These are phyloP conservation scores for Botrytis galanthina DNA, from an alignment of 2,329 filamentous ascomycete species.

Conservation along the genomic window DNA sequence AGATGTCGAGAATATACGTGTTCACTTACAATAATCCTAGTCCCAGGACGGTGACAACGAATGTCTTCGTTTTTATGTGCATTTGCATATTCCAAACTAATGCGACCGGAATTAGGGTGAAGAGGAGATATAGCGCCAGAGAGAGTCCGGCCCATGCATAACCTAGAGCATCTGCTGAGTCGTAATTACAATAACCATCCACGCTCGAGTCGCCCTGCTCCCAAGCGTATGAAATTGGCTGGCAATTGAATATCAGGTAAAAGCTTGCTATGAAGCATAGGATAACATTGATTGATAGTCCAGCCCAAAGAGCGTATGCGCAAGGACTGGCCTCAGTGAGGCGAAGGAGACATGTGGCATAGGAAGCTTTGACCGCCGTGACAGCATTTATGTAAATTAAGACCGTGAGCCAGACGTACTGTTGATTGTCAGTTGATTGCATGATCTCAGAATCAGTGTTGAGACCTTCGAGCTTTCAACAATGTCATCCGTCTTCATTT, in stretches of 20 bases:
- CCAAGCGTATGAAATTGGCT: conserved; percentile 18
- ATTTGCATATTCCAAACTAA: conserved; percentile 22
- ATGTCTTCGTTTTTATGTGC: conserved; percentile 13
- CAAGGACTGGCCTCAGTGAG: conserved; percentile 12
- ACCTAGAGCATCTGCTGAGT: conserved; percentile 11
- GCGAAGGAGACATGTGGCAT: conserved; percentile 19
- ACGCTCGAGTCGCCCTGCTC: conserved; percentile 6
- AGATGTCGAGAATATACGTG: too few relatives aligned
- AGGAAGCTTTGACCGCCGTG: conserved; percentile 15
- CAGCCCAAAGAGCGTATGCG: conserved; percentile 15
- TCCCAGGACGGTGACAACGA: conserved; percentile 11
- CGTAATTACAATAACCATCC: conserved; percentile 15
- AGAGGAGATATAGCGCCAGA: conserved; percentile 12
- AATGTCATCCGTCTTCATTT: conserved; percentile 2
- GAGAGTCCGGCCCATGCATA: conserved; percentile 17
- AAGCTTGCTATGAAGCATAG: conserved; percentile 17
- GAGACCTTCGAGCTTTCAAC: conserved; percentile 17
- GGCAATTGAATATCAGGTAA: conserved; percentile 19
- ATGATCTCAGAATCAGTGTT: too few relatives aligned
- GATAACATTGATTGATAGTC: conserved; percentile 12
- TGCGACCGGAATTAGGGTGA: conserved; percentile 12
- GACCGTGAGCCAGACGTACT: conserved; percentile 20
- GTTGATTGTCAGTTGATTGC: neutral
- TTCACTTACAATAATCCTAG: conserved; percentile 18
- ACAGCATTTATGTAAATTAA: conserved; percentile 17